Base-by-base conservation (phyloP, 2,329 filamentous ascomycete species). In the Fusarium clavum region DNA sequence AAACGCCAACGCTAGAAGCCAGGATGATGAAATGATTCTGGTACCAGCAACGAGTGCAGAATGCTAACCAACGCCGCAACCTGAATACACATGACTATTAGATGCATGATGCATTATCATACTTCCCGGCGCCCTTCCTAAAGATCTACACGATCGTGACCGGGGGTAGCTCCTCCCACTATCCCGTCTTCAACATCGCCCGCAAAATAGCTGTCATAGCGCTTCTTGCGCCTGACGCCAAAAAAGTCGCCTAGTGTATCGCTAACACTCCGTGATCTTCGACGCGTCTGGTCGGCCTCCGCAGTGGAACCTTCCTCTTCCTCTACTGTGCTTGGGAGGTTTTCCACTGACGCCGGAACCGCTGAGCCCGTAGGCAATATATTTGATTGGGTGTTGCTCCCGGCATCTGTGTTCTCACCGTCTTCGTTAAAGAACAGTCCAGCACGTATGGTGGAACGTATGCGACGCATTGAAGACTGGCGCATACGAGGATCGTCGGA, bases 391-490 rank as follows among this genome's bases (percentile, higher is more conserved):
- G 68, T 67, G 32, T 41, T 60, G 29, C 43, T 49, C 25, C 64
- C 65, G 32, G 12, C 30, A 51, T 53, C 46, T 29, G 51, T 71
- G 56, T 76, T 75, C 30, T 83, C 80, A 22, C 81, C 80, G 20
- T 82, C 81, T 46, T 85, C 81, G 46, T 84, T 79, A 65, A 88
- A 84, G 75, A 86, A 89, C 38, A 89, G 78, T 57, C 86, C 88
- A 14, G 86, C 83, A 49, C 86, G 80, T 30, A 89, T 82, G 52
- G 83, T 84, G 11, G 83, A 83, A 48, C 85, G 81, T 57, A 84
- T 80, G 14, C 85, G 82, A 48, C 83, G 79, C 49, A 84, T 78
- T 11, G 84, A 85, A 12, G 83, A 81, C 57, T 79, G 82, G 43
- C 81, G 81, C 8, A 81, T 64, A 22, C 80, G 72, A 1, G 81